phyloP scores from a whole-genome alignment of 352 stramenopile genomes.

The Pythium utonaiense region DNA sequence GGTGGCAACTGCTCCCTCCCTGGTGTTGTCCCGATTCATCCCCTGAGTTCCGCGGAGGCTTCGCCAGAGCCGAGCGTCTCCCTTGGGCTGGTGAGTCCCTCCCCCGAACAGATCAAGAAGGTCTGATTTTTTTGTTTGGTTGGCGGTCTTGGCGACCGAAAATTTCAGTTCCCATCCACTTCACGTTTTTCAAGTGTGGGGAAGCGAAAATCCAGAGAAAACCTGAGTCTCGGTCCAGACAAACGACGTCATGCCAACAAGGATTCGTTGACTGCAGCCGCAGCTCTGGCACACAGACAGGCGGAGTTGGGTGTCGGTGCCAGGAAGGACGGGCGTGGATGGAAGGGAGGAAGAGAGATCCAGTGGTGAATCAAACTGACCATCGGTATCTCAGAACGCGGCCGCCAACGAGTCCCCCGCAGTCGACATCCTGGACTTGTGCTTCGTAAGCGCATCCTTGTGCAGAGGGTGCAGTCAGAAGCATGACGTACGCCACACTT shows the following conservation, averaged over 20 bases:
- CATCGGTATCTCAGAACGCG: neutral
- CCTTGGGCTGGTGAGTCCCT: no score
- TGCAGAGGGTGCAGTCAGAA: no score
- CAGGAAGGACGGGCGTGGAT: neutral
- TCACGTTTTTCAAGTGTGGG: neutral
- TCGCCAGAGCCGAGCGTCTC: no score
- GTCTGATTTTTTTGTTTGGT: neutral
- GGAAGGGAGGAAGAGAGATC: neutral
- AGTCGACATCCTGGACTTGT: neutral
- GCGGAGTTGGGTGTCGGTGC: neutral
- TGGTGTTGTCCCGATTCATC: no score
- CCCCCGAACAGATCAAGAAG: no score
- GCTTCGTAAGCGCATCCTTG: no score
- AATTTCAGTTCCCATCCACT: neutral
- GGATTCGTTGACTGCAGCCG: neutral
- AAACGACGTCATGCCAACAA: neutral
- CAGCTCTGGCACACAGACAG: conserved; percentile 15
- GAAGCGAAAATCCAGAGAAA: conserved; percentile 13
- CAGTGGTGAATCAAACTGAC: conserved; percentile 2
- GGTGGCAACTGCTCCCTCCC: no score
- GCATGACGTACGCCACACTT: no score
- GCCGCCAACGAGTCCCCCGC: neutral
- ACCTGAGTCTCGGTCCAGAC: conserved; percentile 14
- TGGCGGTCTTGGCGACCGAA: neutral
- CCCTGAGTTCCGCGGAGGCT: no score